phyloP scores from a whole-genome alignment of 2,329 filamentous ascomycete species.

The Lasiodiplodia theobromae region DNA sequence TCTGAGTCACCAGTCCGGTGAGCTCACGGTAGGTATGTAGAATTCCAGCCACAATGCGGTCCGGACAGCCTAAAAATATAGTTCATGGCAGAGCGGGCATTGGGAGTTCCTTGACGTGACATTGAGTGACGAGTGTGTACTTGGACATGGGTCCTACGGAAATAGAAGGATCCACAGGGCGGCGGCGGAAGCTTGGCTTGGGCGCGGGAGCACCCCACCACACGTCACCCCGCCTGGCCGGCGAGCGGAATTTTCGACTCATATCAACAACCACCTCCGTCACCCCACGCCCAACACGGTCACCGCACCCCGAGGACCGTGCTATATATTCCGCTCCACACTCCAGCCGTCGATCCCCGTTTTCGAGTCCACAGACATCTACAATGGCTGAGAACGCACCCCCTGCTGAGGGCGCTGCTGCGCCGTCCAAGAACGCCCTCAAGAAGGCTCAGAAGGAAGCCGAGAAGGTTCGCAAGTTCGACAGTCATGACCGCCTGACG shows the following conservation, averaged over 20 bases:
- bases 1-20: slow-evolving; percentile 16
- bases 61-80: too few species aligned
- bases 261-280: slow-evolving; percentile 22
- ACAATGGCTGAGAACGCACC: slow-evolving; percentile 43
- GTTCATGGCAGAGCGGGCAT: background rate
- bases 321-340: slow-evolving; percentile 1
- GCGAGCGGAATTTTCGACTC: slow-evolving; percentile 29
- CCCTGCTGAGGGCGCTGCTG: slow-evolving; percentile 32
- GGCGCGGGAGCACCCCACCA: slow-evolving; percentile 24
- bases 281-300: slow-evolving; percentile 15
- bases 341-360: background rate
- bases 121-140: too few species aligned
- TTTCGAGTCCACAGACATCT: background rate
- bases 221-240: slow-evolving; percentile 25
- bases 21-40: background rate
- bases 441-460: slow-evolving; percentile 53
- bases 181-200: background rate
- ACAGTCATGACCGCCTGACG: background rate
- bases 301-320: background rate
- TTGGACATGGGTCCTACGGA: background rate
- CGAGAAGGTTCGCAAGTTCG: slow-evolving; percentile 43
- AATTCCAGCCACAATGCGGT: too few species aligned
- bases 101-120: background rate
- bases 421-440: slow-evolving; percentile 50
- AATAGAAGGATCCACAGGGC: background rate